Base-by-base conservation (phyloP, 2,329 filamentous ascomycete genomes). In the Trichoderma semiorbis region DNA sequence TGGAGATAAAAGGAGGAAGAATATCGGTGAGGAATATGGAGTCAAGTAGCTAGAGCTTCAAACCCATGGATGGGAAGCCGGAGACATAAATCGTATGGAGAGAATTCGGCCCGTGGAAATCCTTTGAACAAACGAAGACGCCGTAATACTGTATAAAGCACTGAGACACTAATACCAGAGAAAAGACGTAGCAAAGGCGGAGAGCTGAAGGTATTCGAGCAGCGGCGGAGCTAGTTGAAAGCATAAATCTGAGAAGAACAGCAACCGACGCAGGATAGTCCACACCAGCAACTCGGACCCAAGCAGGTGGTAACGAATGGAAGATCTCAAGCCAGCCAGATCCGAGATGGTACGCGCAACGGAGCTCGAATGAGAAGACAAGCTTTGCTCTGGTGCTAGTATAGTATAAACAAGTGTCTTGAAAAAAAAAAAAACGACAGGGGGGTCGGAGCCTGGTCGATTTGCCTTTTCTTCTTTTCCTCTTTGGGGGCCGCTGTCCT, bases 241-340 rank as follows among this genome's bases (percentile, higher is more conserved):
- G 53, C 66, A 39, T 43, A 69, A 34, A 36, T 30, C 26, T 12
- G 47, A 7, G 50, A 26, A 43, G 39, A 43, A 43, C 7, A 43
- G 36, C 36, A 18, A 18, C 7, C 4, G 36, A 53, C 43, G 43
- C n/a, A 32, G 18, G 7, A 43, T 32, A n/a, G 36, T 24, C 66
- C 57, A 53, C 66, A 62, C 66, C 43, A 26, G 47, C 57, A 62
- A 30, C 39, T 62, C 55, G 57, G 30, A 69, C 67, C 70, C 70
- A 68, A 72, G 50, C 64, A 68, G 58, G 70, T 58, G 70, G 70
- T 72, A 72, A 68, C 70, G 58, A 50, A 60, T 64, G 24, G 55
- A 47, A 39, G 36, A 62, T 16, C 50, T n/a, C 50, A 14, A 65
- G 39, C 21, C 21, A 63, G 43, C 57, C 36, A 43, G 57, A 57